Conservation (phyloP, 2,329 filamentous ascomycete genomes). For the Calonectria naviculata region DNA sequence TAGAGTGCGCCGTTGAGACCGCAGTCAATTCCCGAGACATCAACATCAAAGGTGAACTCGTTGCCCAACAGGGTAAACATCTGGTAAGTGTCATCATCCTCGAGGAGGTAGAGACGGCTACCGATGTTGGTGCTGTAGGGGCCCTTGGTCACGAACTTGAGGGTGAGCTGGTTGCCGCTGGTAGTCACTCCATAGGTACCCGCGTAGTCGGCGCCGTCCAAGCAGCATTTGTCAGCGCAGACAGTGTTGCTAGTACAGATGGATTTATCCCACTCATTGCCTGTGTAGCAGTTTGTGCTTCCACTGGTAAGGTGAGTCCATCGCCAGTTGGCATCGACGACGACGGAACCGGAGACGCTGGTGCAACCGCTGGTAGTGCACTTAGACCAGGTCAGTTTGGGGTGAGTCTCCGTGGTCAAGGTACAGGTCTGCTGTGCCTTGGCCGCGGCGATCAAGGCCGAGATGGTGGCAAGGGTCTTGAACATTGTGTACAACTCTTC, state of each 20-base stretch:
- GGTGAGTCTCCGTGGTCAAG: conserved; percentile 61
- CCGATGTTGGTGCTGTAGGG: conserved; percentile 59
- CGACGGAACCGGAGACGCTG: conserved; percentile 60
- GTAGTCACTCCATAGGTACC: conserved; percentile 66
- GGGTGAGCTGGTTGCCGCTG: conserved; percentile 60
- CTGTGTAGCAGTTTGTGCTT: conserved; percentile 67
- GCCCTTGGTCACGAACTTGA: conserved; percentile 68
- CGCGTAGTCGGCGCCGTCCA: conserved; percentile 65
- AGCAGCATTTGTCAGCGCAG: conserved; percentile 61
- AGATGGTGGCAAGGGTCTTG: conserved; percentile 41
- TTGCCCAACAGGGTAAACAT: conserved; percentile 73
- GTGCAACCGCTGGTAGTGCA: conserved; percentile 65
- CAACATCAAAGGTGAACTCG: conserved; percentile 80
- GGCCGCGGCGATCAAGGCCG: conserved; percentile 40
- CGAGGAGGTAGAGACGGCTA: conserved; percentile 73
- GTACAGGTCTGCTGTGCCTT: conserved; percentile 63
- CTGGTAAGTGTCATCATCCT: conserved; percentile 70
- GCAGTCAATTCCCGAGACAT: conserved; percentile 75
- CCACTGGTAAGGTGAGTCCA: conserved; percentile 63
- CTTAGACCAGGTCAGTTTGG: conserved; percentile 62
- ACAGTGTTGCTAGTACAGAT: conserved; percentile 52
- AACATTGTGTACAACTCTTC: conserved; percentile 40
- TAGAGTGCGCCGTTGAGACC: conserved; percentile 80
- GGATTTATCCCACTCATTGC: conserved; percentile 59
- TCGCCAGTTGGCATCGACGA: conserved; percentile 71